Percentiles rank a stretch among this genome's conserved stretches.
phyloP scores from a whole-genome alignment of 345 rosid species.

The Brassica rapa region DNA sequence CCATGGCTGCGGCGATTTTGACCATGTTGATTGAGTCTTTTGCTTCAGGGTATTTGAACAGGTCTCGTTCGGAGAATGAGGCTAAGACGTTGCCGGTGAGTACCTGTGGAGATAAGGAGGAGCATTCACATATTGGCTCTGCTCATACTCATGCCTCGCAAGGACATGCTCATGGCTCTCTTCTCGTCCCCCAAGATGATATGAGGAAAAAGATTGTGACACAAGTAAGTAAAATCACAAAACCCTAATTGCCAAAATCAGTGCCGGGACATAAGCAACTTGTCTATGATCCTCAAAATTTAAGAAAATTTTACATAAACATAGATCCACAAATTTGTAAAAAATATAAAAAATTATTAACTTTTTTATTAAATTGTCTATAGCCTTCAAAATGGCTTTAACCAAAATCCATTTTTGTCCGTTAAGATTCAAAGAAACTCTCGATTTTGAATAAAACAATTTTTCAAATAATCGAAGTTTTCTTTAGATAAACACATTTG shows the following conservation, averaged over 20 bases:
- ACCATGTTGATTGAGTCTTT: constrained; percentile 60
- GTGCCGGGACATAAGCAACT: too few relatives aligned
- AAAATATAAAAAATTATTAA: too few relatives aligned
- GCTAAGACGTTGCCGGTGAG: constrained; percentile 30
- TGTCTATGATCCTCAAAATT: too few relatives aligned
- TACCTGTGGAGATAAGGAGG: neutral
- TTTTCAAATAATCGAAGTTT: neutral
- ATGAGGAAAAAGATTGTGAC: constrained; percentile 48
- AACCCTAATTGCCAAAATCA: neutral
- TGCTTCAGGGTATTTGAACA: constrained; percentile 48
- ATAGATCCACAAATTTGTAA: too few relatives aligned
- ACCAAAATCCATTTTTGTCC: neutral
- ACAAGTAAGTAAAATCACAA: constrained; percentile 31
- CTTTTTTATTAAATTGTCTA: too few relatives aligned
- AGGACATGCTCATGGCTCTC: constrained; percentile 62
- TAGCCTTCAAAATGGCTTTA: too few relatives aligned
- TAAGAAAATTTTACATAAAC: too few relatives aligned
- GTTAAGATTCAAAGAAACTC: neutral
- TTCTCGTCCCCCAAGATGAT: constrained; percentile 25
- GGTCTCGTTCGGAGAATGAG: constrained; percentile 41
- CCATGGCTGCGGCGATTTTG: constrained; percentile 59
- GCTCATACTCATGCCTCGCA: constrained; percentile 63
- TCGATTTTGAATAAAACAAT: neutral
- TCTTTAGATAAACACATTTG: neutral
- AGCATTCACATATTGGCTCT: constrained; percentile 41